These are phyloP conservation scores for Penicillium sclerotigenum DNA, from an alignment of 2,329 filamentous ascomycete genomes.

Conservation along the genomic window DNA sequence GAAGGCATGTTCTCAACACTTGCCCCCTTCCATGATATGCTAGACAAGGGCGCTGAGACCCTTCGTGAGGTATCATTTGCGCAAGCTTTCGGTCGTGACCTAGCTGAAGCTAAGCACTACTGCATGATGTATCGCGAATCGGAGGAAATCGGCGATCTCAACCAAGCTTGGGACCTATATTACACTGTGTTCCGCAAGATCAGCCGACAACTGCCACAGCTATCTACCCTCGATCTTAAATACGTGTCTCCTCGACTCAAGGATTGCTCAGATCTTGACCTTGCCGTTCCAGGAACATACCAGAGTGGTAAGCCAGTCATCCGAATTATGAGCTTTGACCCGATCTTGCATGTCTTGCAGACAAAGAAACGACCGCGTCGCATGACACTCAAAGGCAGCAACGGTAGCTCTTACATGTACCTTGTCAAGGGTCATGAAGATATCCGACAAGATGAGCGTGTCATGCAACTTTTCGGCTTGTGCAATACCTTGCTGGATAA, in stretches of 20 bases:
- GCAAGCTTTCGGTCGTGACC: constrained; percentile 92
- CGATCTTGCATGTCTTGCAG: constrained; percentile 85
- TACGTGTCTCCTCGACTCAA: constrained; percentile 96
- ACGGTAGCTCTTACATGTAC: constrained; percentile 84
- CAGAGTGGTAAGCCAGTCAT: constrained; percentile 75
- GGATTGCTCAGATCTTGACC: constrained; percentile 76
- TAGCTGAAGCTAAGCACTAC: constrained; percentile 93
- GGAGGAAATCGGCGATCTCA: constrained; percentile 89
- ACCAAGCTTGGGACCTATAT: constrained; percentile 98
- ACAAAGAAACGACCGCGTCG: constrained; percentile 96
- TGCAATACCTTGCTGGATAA: constrained; percentile 93
- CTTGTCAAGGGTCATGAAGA: constrained; percentile 98
- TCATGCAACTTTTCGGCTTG: constrained; percentile 98
- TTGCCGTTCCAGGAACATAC: constrained; percentile 96
- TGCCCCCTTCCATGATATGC: constrained; percentile 82
- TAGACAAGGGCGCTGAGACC: constrained; percentile 89
- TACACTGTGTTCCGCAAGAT: constrained; percentile 98
- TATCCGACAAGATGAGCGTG: constrained; percentile 96
- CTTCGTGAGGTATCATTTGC: constrained; percentile 94
- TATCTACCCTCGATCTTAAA: constrained; percentile 87
- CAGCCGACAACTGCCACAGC: constrained; percentile 83
- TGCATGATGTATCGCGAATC: constrained; percentile 87
- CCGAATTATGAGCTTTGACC: constrained; percentile 83
- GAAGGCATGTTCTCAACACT: constrained; percentile 95
- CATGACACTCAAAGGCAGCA: constrained; percentile 81